A percentile compares a stretch with the other conserved stretches of the same genome.
Conservation (phyloP, 2,329 filamentous ascomycete species). For the Apiospora kogelbergensis region DNA sequence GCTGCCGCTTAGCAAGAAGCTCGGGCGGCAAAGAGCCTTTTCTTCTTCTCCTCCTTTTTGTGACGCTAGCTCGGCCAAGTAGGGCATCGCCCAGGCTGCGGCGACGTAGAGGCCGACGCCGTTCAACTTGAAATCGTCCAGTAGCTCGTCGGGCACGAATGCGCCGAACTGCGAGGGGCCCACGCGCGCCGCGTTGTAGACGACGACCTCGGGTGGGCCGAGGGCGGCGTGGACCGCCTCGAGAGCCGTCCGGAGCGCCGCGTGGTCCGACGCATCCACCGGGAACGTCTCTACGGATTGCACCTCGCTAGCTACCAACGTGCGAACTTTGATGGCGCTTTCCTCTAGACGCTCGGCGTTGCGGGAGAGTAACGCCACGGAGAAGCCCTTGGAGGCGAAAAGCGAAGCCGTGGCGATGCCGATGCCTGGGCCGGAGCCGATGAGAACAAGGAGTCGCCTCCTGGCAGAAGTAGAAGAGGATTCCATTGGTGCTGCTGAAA, state of each 20-base stretch:
- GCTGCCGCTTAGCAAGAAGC: not conserved
- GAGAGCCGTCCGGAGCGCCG: not conserved
- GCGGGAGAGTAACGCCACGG: not conserved
- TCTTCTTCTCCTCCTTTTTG: not conserved
- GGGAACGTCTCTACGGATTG: not conserved
- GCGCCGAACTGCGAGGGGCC: not conserved
- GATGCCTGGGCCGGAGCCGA: not conserved
- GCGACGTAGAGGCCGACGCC: not conserved
- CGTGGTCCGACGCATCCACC: not conserved
- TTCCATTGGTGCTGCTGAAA: not conserved
- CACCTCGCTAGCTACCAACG: not conserved
- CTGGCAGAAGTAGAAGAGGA: not conserved
- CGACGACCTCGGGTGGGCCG: not conserved
- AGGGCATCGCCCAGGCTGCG: not conserved
- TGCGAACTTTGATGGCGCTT: not conserved
- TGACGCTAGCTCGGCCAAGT: not conserved
- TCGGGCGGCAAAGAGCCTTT: not conserved
- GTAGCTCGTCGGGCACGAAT: not conserved
- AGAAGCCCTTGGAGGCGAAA: not conserved
- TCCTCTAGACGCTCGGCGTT: not conserved
- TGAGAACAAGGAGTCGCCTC: not conserved
- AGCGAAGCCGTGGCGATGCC: not conserved
- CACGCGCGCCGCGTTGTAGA: slow-evolving; percentile 2
- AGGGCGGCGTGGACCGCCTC: not conserved
- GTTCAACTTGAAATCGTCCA: not conserved